Evolutionary conservation across 352 stramenopile species (phyloP).

Genomic region (Phytophthora pisi): DNA sequence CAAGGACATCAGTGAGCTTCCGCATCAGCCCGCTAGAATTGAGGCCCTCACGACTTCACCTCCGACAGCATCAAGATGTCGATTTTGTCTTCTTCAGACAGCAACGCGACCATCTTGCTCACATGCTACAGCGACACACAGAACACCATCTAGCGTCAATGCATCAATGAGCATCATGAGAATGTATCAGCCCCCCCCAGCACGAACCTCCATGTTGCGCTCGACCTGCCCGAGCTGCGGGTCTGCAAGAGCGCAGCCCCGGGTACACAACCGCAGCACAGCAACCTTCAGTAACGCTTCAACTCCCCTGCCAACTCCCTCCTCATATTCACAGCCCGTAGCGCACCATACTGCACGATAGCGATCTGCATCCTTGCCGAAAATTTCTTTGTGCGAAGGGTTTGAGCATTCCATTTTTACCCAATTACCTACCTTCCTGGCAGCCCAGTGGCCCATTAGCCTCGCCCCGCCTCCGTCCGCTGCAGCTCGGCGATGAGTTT

Average conservation of each 20-base stretch:
- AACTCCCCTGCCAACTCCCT: background rate
- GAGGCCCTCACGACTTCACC: conserved; percentile 28
- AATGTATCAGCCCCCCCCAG: background rate
- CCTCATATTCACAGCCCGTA: background rate
- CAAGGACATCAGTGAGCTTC: no score
- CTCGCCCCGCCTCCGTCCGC: conserved; percentile 10
- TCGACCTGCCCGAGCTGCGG: conserved; percentile 69
- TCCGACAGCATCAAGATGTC: conserved; percentile 84
- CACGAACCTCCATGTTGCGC: conserved; percentile 69
- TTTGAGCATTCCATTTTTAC: conserved; percentile 8
- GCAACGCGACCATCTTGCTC: conserved; percentile 60
- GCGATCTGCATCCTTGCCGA: conserved; percentile 54
- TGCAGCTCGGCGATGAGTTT: conserved; percentile 40
- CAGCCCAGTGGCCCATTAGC: background rate
- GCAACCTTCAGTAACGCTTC: background rate
- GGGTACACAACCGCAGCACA: background rate
- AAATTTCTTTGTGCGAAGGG: no score
- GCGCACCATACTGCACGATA: conserved; percentile 84
- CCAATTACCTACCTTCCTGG: conserved; percentile 17
- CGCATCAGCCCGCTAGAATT: no score
- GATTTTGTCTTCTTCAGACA: conserved; percentile 51
- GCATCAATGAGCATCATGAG: no score
- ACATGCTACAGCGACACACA: conserved; percentile 46
- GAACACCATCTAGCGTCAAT: no score
- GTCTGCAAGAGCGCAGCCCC: conserved; percentile 37